These are phyloP conservation scores for Dryadomyces quercus-mongolicae DNA, from an alignment of 2,329 filamentous ascomycete genomes.

Conservation along the genomic window DNA sequence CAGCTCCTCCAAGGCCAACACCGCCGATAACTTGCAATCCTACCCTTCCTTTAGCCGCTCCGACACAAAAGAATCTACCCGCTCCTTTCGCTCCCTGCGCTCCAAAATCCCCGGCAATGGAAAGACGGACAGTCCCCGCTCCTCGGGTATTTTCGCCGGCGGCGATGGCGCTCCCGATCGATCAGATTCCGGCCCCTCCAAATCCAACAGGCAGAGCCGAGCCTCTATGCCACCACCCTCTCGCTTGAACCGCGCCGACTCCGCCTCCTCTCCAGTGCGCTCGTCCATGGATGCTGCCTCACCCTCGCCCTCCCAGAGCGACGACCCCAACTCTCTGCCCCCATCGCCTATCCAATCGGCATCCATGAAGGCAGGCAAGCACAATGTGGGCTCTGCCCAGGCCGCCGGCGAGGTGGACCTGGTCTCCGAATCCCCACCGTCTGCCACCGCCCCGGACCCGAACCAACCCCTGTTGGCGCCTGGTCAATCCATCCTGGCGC, in stretches of 20 bases:
- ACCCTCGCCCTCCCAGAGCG: constrained; percentile 28
- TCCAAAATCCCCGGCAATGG: constrained; percentile 75
- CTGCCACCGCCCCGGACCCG: constrained; percentile 39
- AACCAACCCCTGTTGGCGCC: constrained; percentile 53
- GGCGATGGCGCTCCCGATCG: constrained; percentile 48
- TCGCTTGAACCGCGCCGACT: constrained; percentile 33
- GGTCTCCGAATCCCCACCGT: constrained; percentile 82
- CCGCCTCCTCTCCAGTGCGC: constrained; percentile 25
- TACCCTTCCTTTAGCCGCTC: constrained; percentile 88
- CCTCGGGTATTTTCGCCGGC: constrained; percentile 55
- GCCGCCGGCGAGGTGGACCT: constrained; percentile 84
- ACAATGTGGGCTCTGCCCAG: constrained; percentile 70
- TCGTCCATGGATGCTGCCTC: constrained; percentile 28
- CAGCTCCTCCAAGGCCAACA: constrained; percentile 37
- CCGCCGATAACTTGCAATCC: constrained; percentile 55
- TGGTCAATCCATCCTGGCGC: constrained; percentile 81
- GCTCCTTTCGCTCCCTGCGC: constrained; percentile 72
- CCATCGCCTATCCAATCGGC: constrained; percentile 80
- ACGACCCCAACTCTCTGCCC: constrained; percentile 45
- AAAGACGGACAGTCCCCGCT: constrained; percentile 70
- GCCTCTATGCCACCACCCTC: constrained; percentile 26
- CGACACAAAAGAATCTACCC: constrained; percentile 84
- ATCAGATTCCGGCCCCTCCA: constrained; percentile 63
- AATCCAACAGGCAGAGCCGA: constrained; percentile 52
- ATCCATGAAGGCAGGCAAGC: constrained; percentile 59